These are phyloP conservation scores for Rutstroemia sydowiana DNA, from an alignment of 2,329 filamentous ascomycete species.

Conservation along the genomic window DNA sequence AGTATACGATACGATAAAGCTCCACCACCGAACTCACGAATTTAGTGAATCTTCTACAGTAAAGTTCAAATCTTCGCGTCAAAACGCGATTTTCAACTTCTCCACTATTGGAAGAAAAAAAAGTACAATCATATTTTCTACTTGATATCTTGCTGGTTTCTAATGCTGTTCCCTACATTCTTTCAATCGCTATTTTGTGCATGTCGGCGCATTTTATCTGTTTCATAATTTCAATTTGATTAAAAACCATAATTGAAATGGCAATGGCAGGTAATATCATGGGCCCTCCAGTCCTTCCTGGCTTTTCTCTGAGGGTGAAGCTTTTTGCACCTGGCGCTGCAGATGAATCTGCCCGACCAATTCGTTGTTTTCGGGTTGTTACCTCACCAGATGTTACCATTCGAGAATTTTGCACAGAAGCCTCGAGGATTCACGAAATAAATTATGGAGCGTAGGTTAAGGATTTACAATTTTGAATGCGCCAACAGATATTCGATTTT, in stretches of 20 bases:
- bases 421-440: constrained; percentile 25
- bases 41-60: background rate
- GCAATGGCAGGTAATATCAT: constrained; percentile 18
- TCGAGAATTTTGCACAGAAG: constrained; percentile 27
- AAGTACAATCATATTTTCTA: background rate
- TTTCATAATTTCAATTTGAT: background rate
- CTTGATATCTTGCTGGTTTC: background rate
- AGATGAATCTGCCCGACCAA: constrained; percentile 18
- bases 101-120: background rate
- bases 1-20: background rate
- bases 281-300: constrained; percentile 21
- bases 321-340: constrained; percentile 23
- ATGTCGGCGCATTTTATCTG: background rate
- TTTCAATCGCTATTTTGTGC: background rate
- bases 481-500: background rate
- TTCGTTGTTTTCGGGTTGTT: constrained; percentile 27
- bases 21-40: background rate
- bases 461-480: constrained; percentile 2
- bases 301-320: constrained; percentile 27
- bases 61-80: background rate
- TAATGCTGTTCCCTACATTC: background rate
- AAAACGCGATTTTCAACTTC: background rate
- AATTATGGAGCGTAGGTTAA: constrained; percentile 28
- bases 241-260: background rate
- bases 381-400: constrained; percentile 26